A percentile compares a stretch with the other conserved stretches of the same genome.
Evolutionary conservation across 352 stramenopile genomes (phyloP).

Genomic region (Globisporangium ultimum): DNA sequence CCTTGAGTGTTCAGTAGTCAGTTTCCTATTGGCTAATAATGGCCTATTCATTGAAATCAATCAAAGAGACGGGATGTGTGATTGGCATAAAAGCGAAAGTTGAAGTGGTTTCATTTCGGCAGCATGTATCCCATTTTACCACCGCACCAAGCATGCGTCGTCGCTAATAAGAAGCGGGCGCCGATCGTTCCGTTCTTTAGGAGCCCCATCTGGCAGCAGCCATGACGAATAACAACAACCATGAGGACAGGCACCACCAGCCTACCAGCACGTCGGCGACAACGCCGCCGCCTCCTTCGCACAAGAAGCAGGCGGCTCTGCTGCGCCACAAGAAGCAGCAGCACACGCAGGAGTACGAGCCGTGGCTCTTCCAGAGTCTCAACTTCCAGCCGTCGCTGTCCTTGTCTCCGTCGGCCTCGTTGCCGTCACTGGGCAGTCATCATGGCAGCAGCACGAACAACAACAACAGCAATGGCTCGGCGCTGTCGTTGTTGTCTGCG

Average conservation of each 20-base stretch:
- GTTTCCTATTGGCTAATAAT: too few species aligned
- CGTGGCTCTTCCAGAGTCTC: conserved; percentile 72
- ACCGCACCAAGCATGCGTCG: not conserved
- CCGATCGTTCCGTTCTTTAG: not conserved
- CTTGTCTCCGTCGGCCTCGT: conserved; percentile 2
- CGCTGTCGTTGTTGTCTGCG: not conserved
- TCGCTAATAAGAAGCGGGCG: not conserved
- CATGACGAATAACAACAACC: conserved; percentile 11
- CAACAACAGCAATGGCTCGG: conserved; percentile 5
- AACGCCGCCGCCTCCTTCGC: not conserved
- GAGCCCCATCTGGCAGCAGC: not conserved
- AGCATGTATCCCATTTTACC: not conserved
- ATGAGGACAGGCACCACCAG: not conserved
- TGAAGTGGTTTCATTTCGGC: conserved; percentile 11
- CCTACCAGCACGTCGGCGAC: not conserved
- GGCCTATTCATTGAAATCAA: not conserved
- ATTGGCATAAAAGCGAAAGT: conserved; percentile 3
- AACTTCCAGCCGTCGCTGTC: conserved; percentile 24
- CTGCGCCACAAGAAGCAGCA: conserved; percentile 20
- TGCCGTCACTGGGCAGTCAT: not conserved
- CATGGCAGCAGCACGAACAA: not conserved
- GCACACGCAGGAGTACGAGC: conserved; percentile 29
- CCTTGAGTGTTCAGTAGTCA: too few species aligned
- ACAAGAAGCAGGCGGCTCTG: conserved; percentile 23
- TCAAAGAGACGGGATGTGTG: not conserved